Evolutionary conservation across 176 grass and related monocot genomes (phyloP), one percentile per base, ranked within the genome.

Genomic region (Triticum timopheevii): DNA sequence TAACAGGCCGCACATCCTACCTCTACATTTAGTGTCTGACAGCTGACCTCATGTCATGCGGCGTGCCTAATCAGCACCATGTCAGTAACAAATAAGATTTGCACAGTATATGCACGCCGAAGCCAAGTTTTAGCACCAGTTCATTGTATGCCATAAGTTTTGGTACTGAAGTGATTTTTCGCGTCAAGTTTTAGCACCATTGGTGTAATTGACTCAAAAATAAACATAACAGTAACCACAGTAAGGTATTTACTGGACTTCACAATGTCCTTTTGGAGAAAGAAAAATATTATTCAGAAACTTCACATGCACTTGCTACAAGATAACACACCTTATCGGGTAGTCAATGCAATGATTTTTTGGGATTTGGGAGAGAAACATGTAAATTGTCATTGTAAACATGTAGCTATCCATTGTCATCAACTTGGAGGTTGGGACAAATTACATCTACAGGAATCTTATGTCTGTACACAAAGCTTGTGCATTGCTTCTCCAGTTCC

Each of bases 401-500:
- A 65, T 79, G 30, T 38, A 52, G 69, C 17, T 34, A 24, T 59
- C 34, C 4, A 68, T 22, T 81, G 2, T 22, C 19, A 62, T 20
- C 82, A 76, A 76, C 6, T 85, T 85, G 77, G 31, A 34, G 66
- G 49, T 31, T 23, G 71, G 80, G 28, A 47, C 59, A 76, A 31
- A 81, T n/a, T 42, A 59, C 77, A 80, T 28, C 42, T 30, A 69
- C 80, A 61, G 6, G 25, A 35, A 61, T 36, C 47, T 27, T 77
- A 7, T 69, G 23, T 69, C 45, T 62, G n/a, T 62, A 20, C 61
- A 62, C 61, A 62, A 24, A 24, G 10, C 19, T 22, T 9, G 54
- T 9, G 54, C 54, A 59, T 20, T 59, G 19, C 6, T 59, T 59
- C 7, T 59, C 19, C 54, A 59, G 54, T 7, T 59, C 7, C 54